Evolutionary conservation across 352 stramenopile genomes (phyloP).

Genomic region (Pythium folliculosum): DNA sequence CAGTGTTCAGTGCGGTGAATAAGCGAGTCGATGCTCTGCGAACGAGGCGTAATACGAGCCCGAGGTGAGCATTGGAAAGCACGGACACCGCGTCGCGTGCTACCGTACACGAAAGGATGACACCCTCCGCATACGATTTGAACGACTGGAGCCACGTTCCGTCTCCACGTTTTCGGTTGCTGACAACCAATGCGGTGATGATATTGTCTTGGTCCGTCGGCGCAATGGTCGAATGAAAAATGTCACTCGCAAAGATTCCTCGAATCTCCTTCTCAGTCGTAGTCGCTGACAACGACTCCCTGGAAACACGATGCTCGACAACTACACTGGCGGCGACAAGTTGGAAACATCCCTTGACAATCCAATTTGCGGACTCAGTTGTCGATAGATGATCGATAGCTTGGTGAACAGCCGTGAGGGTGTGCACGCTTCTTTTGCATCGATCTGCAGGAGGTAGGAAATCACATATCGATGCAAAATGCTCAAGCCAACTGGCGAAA

Average conservation of each 20-base stretch:
- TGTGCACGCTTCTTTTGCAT: slow-evolving; percentile 1
- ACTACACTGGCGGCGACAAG: slow-evolving; percentile 7
- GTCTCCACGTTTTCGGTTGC: background rate
- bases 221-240: slow-evolving; percentile 11
- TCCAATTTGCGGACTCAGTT: background rate
- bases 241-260: slow-evolving; percentile 2
- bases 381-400: slow-evolving; percentile 13
- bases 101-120: background rate
- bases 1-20: background rate
- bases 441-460: background rate
- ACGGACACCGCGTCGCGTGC: background rate
- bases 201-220: slow-evolving; percentile 9
- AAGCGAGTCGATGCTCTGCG: slow-evolving; percentile 17
- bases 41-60: slow-evolving; percentile 11
- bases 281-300: too few relatives aligned
- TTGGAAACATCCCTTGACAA: slow-evolving; percentile 12
- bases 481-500: slow-evolving; percentile 46
- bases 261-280: slow-evolving; percentile 9
- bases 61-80: slow-evolving; percentile 1
- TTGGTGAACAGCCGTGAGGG: slow-evolving; percentile 15
- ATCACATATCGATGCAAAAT: slow-evolving; percentile 60
- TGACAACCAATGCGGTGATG: background rate
- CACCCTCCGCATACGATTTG: slow-evolving; percentile 7
- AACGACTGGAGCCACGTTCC: slow-evolving; percentile 4
- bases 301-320: slow-evolving; percentile 3